A percentile compares a stretch with the other conserved stretches of the same genome.
Evolutionary conservation across 2,329 filamentous ascomycete genomes (phyloP).

Genomic region (Nectriaceae sp.): DNA sequence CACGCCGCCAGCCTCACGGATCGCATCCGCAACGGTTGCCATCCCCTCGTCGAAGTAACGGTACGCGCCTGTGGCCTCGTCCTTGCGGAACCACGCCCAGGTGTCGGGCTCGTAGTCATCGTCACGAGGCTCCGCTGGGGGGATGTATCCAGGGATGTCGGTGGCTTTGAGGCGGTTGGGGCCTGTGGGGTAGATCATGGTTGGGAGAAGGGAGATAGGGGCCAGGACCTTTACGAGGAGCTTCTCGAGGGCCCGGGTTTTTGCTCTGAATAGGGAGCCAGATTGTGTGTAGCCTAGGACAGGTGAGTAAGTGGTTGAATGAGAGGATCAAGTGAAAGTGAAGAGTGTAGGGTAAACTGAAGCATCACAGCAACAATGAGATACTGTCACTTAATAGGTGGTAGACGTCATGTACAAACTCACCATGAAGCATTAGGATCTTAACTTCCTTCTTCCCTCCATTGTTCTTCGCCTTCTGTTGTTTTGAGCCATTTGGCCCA

Average conservation of each 20-base stretch:
- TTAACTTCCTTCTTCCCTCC: slow-evolving; percentile 55
- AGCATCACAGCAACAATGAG: too few species aligned
- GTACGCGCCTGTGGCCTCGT: slow-evolving; percentile 66
- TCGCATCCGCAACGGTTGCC: slow-evolving; percentile 58
- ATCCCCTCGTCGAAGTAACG: slow-evolving; percentile 71
- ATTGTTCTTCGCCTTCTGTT: slow-evolving; percentile 34
- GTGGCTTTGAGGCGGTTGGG: slow-evolving; percentile 62
- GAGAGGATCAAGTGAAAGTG: background rate
- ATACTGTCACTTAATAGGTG: too few species aligned
- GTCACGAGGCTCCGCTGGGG: slow-evolving; percentile 42
- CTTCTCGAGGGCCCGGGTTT: slow-evolving; percentile 86
- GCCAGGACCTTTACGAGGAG: slow-evolving; percentile 72
- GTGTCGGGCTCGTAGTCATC: slow-evolving; percentile 61
- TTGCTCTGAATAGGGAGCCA: slow-evolving; percentile 79
- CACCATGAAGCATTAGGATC: slow-evolving; percentile 78
- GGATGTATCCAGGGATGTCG: slow-evolving; percentile 70
- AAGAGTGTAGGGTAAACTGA: slow-evolving; percentile 2
- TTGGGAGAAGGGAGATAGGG: slow-evolving; percentile 54
- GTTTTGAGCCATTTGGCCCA: slow-evolving; percentile 18
- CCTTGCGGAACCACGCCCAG: slow-evolving; percentile 81
- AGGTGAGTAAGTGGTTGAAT: slow-evolving; percentile 14
- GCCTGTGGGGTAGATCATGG: slow-evolving; percentile 68
- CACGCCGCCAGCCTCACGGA: slow-evolving; percentile 66
- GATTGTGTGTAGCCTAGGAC: slow-evolving; percentile 82
- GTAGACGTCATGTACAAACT: too few species aligned